Evolutionary conservation across 768 basidiomycete species (phyloP), one percentile per base, ranked within the genome.

Genomic region (Phaeotremella fagi): DNA sequence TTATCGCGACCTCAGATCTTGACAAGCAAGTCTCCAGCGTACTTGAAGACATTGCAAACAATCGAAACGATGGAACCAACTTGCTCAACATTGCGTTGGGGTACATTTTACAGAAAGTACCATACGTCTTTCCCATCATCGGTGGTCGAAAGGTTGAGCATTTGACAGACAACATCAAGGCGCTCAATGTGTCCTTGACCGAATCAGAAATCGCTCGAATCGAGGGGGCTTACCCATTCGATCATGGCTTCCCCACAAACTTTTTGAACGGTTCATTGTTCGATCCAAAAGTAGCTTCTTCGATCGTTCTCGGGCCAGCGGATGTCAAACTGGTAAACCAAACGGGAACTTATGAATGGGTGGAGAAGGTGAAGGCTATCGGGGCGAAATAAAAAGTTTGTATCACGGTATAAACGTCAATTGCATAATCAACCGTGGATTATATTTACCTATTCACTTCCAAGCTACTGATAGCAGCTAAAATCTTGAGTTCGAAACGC

Each of bases 141-240:
- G 70, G 67, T 15, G 70, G 70, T 23, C 60, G 57, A n/a, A 61
- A 52, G 23, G 48, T 69, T 41, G 64, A 66, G 23, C 59, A 73
- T 24, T 45, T 73, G 29, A 59, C 62, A 27, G 55, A 62, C 44
- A 59, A 59, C 27, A 48, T 64, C 24, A 50, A 36, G 28, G 60
- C 53, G 4, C 56, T 61, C 11, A 54, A 59, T 22, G 45, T 64
- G 36, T 20, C 29, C 14, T 54, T 70, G 7, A 64, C 68, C 31
- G 38, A 55, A 1, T 59, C 36, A 16, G 68, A 73, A 47, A 52
- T 73, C 28, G 38, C 56, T 22, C 64, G 59, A 35, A 61, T 73
- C 33, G 59, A 57, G 43, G 55, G 59, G 15, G 59, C 59, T 14
- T 47, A 52, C 6, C 53, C 55, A 4, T 64, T 62, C 47, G 58